Evolutionary conservation across 805 yeast species (phyloP), one percentile per base, ranked within the genome.

Genomic region (Teunomyces funiuensis): DNA sequence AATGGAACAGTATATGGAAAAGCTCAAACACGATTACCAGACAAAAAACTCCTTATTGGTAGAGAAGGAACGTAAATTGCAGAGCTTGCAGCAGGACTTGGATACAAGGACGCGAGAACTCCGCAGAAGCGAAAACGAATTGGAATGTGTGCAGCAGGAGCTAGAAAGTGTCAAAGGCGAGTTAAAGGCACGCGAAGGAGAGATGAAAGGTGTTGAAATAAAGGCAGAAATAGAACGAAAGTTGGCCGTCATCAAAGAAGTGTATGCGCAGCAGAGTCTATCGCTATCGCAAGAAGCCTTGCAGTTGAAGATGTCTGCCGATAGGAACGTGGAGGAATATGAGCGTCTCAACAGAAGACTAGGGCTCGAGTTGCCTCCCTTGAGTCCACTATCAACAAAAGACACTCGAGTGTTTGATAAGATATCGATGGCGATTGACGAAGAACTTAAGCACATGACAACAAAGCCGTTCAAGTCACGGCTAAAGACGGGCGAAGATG

Each of bases 121-220:
- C 5, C 15, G 13, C 25, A 23, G 15, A 8, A 28, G 25, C 23
- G 28, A 36, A 9, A 13, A 5, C 4, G 39, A 41, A 9, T 23
- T 41, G 34, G 40, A 41, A 11, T 6, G 17, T 9, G 14, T 13
- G 5, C 19, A 30, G 27, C 30, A 19, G 13, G 41, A 38, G 13
- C 36, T 44, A 6, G 47, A 47, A 19, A 36, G 28, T n/a, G 33
- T 40, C 7, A 36, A 22, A 26, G 30, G 22, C n/a, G 49, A 50
- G 11, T 40, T 48, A 11, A 33, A 37, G 5, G 45, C 39, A 15
- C 44, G 44, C 16, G 44, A 37, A 10, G 22, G 20, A 6, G 46
- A 43, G 23, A 19, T 48, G 6, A 31, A 40, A 26, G 20, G 15
- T 18, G 19, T 28, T 1, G 39, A 19, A 22, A 19, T 31, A 6